phyloP scores from a whole-genome alignment of 2,329 filamentous ascomycete genomes.

The Neofusicoccum kwambonambiense region DNA sequence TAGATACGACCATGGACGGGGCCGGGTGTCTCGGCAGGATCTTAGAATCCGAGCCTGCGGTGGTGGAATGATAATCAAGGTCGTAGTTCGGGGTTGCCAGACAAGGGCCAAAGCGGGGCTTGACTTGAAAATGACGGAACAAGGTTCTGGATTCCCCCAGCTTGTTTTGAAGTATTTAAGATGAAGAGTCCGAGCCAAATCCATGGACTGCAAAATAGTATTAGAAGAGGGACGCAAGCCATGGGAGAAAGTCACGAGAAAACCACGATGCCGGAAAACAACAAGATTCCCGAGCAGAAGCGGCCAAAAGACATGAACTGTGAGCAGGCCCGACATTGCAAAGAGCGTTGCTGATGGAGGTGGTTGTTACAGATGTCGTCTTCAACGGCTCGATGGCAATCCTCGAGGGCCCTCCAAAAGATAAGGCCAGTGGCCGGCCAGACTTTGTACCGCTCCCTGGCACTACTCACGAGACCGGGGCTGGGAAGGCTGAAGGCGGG shows the following conservation, averaged over 20 bases:
- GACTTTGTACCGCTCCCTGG: neutral
- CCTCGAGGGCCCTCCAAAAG: neutral
- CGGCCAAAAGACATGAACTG: neutral
- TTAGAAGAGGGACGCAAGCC: neutral
- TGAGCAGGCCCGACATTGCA: neutral
- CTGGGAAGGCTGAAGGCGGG: neutral
- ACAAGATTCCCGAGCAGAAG: neutral
- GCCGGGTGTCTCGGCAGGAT: no score
- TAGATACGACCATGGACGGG: no score
- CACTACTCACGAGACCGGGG: neutral
- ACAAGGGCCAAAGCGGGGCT: neutral
- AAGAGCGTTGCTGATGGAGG: neutral
- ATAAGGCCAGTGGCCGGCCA: neutral
- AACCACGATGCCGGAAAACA: neutral
- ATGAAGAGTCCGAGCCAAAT: neutral
- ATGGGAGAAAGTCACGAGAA: neutral
- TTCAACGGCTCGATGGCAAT: slow-evolving; percentile 2
- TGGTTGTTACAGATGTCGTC: neutral
- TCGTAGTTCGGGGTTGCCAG: no score
- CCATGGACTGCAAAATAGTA: neutral
- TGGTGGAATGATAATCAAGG: neutral
- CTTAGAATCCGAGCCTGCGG: no score
- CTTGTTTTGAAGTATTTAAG: no score
- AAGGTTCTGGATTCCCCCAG: neutral
- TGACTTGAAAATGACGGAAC: neutral